Evolutionary conservation across 1,284 basidiomycete species (phyloP).

Genomic region (Clitocybe nebularis): DNA sequence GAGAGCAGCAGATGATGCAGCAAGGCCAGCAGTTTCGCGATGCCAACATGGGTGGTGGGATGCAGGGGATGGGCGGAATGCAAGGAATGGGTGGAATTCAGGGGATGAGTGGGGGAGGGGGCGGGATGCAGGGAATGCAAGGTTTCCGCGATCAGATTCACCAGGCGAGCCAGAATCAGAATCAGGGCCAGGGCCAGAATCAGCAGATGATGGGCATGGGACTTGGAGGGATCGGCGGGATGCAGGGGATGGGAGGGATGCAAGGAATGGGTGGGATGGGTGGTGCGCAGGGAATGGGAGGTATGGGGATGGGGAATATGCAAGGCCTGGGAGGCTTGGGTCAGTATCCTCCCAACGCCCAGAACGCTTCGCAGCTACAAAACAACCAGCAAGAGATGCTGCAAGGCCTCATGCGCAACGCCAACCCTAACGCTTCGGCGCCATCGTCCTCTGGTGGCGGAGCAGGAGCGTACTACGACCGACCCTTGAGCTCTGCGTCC

Average conservation of each 20-base stretch:
- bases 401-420: conserved; percentile 1
- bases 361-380: background rate
- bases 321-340: too few species aligned
- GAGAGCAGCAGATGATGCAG: conserved; percentile 5
- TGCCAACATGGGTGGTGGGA: too few species aligned
- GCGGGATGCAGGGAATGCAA: background rate
- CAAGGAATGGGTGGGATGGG: background rate
- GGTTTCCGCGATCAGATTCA: background rate
- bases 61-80: background rate
- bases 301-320: too few species aligned
- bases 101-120: background rate
- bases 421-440: background rate
- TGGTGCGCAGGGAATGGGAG: background rate
- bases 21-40: too few species aligned
- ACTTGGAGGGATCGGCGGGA: too few species aligned
- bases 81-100: background rate
- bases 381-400: conserved; percentile 4
- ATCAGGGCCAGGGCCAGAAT: background rate
- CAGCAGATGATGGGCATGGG: too few species aligned
- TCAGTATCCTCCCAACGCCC: too few species aligned
- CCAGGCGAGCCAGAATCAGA: background rate
- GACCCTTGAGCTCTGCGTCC: background rate
- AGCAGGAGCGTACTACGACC: conserved; percentile 2
- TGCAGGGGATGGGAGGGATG: too few species aligned
- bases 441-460: background rate